Conservation (phyloP, 345 rosid genomes). For the Bretschneidera sinensis region DNA sequence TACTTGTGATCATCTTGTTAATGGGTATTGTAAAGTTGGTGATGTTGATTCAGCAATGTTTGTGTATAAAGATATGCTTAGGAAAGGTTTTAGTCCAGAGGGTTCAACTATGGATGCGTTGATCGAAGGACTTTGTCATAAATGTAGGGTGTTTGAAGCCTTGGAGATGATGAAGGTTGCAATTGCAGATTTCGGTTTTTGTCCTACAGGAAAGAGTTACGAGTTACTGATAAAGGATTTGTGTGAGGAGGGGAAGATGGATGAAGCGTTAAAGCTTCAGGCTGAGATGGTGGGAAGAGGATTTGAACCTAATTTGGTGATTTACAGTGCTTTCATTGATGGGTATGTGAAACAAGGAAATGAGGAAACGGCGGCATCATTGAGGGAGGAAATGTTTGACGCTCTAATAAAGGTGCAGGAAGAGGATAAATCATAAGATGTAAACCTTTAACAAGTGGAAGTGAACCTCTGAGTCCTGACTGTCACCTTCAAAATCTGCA, state of each 20-base stretch:
- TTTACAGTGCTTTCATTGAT: conserved; percentile 53
- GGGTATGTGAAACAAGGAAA: conserved; percentile 56
- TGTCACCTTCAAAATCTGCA: too few relatives aligned
- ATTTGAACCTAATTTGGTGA: conserved; percentile 45
- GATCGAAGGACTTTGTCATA: too few relatives aligned
- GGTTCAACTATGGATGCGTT: too few relatives aligned
- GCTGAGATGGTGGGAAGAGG: conserved; percentile 88
- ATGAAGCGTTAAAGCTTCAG: conserved; percentile 70
- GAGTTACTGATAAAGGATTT: conserved; percentile 51
- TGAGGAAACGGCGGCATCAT: conserved; percentile 39
- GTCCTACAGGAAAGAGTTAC: conserved; percentile 49
- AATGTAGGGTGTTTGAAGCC: too few relatives aligned
- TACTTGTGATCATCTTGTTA: conserved; percentile 59
- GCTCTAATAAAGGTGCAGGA: conserved; percentile 25
- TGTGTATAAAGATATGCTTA: conserved; percentile 56
- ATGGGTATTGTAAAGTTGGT: conserved; percentile 53
- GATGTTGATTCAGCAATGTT: conserved; percentile 49
- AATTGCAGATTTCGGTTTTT: conserved; percentile 32
- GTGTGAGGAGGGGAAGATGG: conserved; percentile 57
- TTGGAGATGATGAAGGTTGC: too few relatives aligned
- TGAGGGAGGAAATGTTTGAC: conserved; percentile 59
- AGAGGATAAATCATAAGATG: too few relatives aligned
- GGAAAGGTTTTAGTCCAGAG: too few relatives aligned
- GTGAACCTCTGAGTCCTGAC: too few relatives aligned
- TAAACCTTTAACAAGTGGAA: too few relatives aligned